These are phyloP conservation scores for Fusarium succisae DNA, from an alignment of 2,329 filamentous ascomycete genomes.

Conservation along the genomic window DNA sequence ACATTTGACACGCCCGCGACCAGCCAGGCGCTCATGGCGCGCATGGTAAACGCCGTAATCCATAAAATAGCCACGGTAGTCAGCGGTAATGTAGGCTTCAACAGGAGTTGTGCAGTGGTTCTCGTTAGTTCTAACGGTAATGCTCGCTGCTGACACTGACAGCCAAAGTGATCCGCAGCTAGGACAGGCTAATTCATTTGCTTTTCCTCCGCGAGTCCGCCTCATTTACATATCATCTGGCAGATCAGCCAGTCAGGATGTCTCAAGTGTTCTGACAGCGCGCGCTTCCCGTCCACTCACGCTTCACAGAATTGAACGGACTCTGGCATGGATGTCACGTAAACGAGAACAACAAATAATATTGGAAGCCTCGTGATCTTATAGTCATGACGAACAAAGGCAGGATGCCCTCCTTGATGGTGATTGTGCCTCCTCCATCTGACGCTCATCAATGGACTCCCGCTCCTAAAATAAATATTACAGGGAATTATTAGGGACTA, in stretches of 20 bases:
- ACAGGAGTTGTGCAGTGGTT: conserved; percentile 15
- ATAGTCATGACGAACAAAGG: neutral
- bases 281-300: neutral
- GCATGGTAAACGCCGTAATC: conserved; percentile 16
- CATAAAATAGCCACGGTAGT: neutral
- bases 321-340: conserved; percentile 2
- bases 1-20: neutral
- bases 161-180: conserved; percentile 22
- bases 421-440: conserved; percentile 3
- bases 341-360: neutral
- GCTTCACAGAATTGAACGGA: conserved; percentile 6
- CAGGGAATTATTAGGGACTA: conserved; percentile 24
- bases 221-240: conserved; percentile 12
- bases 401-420: neutral
- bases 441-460: conserved; percentile 8
- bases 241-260: conserved; percentile 30
- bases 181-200: conserved; percentile 3
- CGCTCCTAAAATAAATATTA: conserved; percentile 30
- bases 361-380: neutral
- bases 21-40: conserved; percentile 17
- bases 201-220: neutral
- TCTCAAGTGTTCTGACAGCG: conserved; percentile 30
- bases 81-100: neutral
- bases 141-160: neutral
- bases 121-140: neutral